Conservation (phyloP, 106 monocot species). For the Amphibolis antarctica region DNA sequence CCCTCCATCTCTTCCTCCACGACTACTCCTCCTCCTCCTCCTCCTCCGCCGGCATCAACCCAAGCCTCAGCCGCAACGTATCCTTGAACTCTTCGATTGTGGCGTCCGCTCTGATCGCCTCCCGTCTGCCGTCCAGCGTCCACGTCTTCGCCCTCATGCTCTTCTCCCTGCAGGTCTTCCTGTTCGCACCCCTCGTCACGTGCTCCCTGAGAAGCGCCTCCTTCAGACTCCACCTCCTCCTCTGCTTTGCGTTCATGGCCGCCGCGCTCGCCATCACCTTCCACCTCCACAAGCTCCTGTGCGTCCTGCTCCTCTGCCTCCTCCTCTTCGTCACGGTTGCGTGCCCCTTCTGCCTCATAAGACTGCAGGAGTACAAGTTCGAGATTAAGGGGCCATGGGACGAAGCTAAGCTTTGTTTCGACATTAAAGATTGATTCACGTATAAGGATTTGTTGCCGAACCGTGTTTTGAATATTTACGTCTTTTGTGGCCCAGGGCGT, state of each 20-base stretch:
- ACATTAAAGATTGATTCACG: conserved; percentile 89
- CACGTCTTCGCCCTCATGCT: conserved; percentile 86
- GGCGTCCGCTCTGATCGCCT: conserved; percentile 81
- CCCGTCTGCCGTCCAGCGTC: conserved; percentile 74
- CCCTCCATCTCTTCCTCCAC: conserved; percentile 86
- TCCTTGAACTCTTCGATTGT: conserved; percentile 94
- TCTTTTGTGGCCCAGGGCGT: too few relatives aligned
- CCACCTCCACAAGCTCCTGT: conserved; percentile 49
- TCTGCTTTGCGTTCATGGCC: conserved; percentile 48
- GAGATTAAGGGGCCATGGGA: conserved; percentile 99
- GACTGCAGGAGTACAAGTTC: conserved; percentile 98
- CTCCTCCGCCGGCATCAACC: conserved; percentile 56
- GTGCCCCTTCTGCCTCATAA: conserved; percentile 93
- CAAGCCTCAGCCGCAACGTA: conserved; percentile 51
- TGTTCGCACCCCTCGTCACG: conserved; percentile 56
- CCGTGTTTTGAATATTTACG: too few relatives aligned
- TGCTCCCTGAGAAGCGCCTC: conserved; percentile 67
- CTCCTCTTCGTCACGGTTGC: conserved; percentile 59
- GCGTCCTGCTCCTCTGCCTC: conserved; percentile 39
- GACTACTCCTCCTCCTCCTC: conserved; percentile 69
- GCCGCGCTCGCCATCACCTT: conserved; percentile 43
- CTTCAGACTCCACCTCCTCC: conserved; percentile 37
- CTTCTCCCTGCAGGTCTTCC: conserved; percentile 83
- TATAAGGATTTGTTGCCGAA: too few relatives aligned
- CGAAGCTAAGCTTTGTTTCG: conserved; percentile 97